Base-by-base conservation (phyloP, 306 rosid genomes). In the Ziziphus jujuba region DNA sequence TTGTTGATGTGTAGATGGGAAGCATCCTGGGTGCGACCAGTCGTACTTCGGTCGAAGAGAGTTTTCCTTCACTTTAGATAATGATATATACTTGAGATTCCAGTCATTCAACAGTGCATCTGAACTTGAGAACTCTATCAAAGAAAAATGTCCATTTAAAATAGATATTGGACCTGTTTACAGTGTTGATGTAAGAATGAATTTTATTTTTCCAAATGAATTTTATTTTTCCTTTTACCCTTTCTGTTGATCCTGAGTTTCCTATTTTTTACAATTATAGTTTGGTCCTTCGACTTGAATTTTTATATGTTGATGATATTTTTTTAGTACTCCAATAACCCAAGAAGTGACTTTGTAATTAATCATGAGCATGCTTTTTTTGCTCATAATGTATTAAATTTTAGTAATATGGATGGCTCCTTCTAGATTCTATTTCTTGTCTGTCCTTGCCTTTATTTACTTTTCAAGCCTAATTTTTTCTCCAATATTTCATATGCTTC, bases 131-230 rank as follows among this genome's bases (percentile, higher is more conserved):
- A 89, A 67, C 44, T 82, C 89, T 4, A 80, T 87, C 78, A 84
- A 75, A 79, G 96, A 87, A 9, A 87, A 89, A 69, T 82, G 84
- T 67, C 98, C 98, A 0, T 65, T 84, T 55, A 92, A 87, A 79
- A 86, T 92, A 56, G 98, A 92, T 73, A 86, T 90, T 22, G 98
- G 98, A 62, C 86, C 97, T 20, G 88, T 92, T 64, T 92, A 92
- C 77, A 84, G 84, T 16, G 88, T 92, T 8, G 93, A 92, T 65
- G 98, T 92, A 87, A 79, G n/a, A n/a, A n/a, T n/a, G 89, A 10
- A 23, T 23, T 67, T 75, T 36, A 5, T 62, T 0, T 19, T 36
- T 71, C 38, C 17, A n/a, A n/a, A n/a, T n/a, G 89, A 10, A 23
- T 23, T 67, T 75, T 36, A 5, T 62, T 0, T 19, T 36, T 71